These are phyloP conservation scores for Grosmannia clavigera DNA, from an alignment of 2,329 filamentous ascomycete species.

Conservation along the genomic window DNA sequence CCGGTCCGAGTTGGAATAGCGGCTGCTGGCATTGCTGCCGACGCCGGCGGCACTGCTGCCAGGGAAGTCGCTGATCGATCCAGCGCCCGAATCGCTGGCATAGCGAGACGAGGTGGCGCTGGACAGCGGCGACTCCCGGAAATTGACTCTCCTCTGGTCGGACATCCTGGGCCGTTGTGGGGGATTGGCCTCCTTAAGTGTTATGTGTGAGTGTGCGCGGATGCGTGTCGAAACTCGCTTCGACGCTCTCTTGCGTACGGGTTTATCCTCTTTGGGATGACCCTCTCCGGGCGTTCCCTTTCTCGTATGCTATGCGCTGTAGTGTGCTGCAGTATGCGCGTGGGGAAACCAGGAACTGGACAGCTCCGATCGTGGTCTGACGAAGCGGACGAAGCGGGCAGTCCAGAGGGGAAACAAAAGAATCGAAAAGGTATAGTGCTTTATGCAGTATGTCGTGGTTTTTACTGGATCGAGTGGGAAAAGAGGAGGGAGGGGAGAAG, in stretches of 20 bases:
- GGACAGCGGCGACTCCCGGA: conserved; percentile 18
- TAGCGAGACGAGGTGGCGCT: conserved; percentile 18
- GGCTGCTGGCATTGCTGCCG: neutral
- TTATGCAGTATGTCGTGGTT: conserved; percentile 19
- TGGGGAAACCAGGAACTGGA: neutral
- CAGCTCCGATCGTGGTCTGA: neutral
- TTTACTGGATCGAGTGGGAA: conserved; percentile 15
- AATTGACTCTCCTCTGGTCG: conserved; percentile 20
- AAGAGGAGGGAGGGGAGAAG: conserved; percentile 4
- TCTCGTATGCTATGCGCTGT: conserved; percentile 3
- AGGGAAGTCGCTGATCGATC: conserved; percentile 21
- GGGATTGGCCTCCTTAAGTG: neutral
- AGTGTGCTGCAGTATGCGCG: neutral
- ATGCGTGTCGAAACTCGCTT: neutral
- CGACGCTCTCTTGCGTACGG: neutral
- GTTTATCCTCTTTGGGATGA: conserved; percentile 1
- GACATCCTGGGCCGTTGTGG: conserved; percentile 4
- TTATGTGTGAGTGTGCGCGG: neutral
- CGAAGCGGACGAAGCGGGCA: neutral
- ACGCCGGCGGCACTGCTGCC: conserved; percentile 7
- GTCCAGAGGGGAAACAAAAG: conserved; percentile 10
- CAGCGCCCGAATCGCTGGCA: conserved; percentile 21
- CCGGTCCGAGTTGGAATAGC: conserved; percentile 6
- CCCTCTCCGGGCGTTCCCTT: neutral
- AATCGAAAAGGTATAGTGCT: conserved; percentile 10